Base-by-base conservation (phyloP, 2,329 filamentous ascomycete species). In the Samsoniella hepiali region DNA sequence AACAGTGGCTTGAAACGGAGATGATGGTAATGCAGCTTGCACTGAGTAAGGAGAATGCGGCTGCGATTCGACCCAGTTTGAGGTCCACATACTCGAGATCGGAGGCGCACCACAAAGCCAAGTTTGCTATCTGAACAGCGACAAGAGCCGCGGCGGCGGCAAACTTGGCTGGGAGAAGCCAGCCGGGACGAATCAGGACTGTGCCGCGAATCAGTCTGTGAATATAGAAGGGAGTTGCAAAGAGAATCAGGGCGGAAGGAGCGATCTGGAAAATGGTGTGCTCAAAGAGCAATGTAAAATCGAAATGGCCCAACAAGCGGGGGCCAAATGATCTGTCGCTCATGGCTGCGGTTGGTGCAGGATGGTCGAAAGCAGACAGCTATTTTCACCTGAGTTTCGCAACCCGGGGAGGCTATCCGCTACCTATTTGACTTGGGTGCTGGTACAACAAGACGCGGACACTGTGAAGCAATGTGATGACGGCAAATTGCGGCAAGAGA, bases 1-100 rank as follows among this genome's bases (percentile, higher is more conserved):
- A 71, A 11, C 42, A 64, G 51, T 78, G 76, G 62, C 77, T 73
- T 0, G 63, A 11, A 38, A 71, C 76, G 1, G 73, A 75, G 2
- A 77, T 55, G 0, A 68, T 49, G 0, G 62, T 65, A 31, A 77
- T 66, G 7, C 63, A 68, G 8, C 73, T 6, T 0, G 71, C 68
- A 36, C 72, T 71, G n/a, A 75, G 31, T 2, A 74, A 58, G 0
- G 65, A 66, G 6, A 77, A 57, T 0, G 64, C 63, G 2, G 72
- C 64, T 13, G 74, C 71, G 0, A 74, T 68, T 1, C 56, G 40
- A 22, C 38, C 42, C 74, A 56, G 3, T 72, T 73, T 1, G 66
- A 68, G 17, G 8, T 49, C 56, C 2, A 50, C 3, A 38, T 50
- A 27, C 65, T 64, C 2, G 69, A 69, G n/a, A 9, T 22, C 17